Conservation (phyloP, 176 grass and related monocot species). For the Eragrostis nindensis region DNA sequence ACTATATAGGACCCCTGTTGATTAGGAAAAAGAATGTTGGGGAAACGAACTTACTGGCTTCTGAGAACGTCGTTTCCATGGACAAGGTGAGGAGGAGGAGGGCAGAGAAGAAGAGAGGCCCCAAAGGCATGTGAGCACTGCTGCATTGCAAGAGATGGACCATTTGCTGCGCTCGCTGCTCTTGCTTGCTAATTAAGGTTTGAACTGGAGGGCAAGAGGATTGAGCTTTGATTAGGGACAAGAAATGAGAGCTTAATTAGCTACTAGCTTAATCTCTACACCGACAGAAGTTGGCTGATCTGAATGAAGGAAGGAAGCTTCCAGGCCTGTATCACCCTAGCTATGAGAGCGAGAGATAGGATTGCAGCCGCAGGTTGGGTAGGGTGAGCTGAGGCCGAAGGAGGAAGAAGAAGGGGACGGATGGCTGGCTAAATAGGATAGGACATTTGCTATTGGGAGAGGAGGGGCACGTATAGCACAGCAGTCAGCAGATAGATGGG, state of each 20-base stretch:
- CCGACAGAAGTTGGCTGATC: not conserved
- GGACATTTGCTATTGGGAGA: conserved; percentile 4
- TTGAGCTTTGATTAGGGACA: not conserved
- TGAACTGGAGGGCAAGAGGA: not conserved
- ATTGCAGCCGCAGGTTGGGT: not conserved
- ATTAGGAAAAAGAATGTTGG: not conserved
- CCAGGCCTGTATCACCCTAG: not conserved
- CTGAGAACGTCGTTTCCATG: conserved; percentile 27
- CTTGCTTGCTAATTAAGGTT: too few relatives aligned
- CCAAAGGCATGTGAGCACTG: conserved; percentile 9
- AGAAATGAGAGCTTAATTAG: not conserved
- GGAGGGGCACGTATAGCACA: not conserved
- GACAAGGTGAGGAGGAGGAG: conserved; percentile 41
- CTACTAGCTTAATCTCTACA: not conserved
- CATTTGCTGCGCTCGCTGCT: conserved; percentile 28
- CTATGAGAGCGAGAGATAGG: not conserved
- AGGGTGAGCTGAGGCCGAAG: not conserved
- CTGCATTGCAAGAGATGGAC: conserved; percentile 47
- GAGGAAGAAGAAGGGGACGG: not conserved
- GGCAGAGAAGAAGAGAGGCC: conserved; percentile 32
- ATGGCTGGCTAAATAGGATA: conserved; percentile 30
- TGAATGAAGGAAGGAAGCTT: not conserved
- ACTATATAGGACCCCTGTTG: not conserved
- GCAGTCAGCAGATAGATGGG: not conserved
- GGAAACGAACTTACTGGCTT: conserved; percentile 36